Conservation (phyloP, 345 rosid genomes). For the Ceriops tagal region DNA sequence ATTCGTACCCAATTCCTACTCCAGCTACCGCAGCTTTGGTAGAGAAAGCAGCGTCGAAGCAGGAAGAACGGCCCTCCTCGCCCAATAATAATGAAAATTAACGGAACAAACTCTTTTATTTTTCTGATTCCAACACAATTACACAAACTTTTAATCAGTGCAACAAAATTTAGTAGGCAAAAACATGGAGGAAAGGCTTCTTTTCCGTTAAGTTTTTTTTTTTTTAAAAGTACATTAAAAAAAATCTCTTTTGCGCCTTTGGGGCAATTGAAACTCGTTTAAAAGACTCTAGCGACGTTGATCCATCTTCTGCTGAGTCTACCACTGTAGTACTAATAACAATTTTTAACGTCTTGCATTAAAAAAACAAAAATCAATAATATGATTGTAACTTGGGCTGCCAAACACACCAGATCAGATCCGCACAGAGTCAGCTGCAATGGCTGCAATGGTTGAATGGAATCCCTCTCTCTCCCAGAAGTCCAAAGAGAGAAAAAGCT, state of each 20-base stretch:
- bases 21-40: too few relatives aligned
- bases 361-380: neutral
- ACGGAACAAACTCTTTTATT: too few relatives aligned
- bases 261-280: neutral
- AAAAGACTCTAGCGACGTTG: neutral
- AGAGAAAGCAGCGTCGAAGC: too few relatives aligned
- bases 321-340: neutral
- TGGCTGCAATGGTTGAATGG: constrained; percentile 46
- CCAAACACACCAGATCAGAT: constrained; percentile 53
- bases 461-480: constrained; percentile 35
- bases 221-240: too few relatives aligned
- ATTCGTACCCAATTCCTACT: too few relatives aligned
- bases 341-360: neutral
- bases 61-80: too few relatives aligned
- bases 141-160: too few relatives aligned
- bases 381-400: constrained; percentile 30
- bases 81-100: too few relatives aligned
- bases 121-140: too few relatives aligned
- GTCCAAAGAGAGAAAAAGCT: neutral
- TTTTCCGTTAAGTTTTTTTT: neutral
- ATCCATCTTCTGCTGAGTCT: neutral
- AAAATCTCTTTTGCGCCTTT: neutral
- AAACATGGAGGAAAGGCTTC: neutral
- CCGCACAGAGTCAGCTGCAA: constrained; percentile 30
- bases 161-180: neutral